These are phyloP conservation scores for Physcia stellaris DNA, from an alignment of 495 filamentous ascomycete species.

Conservation along the genomic window DNA sequence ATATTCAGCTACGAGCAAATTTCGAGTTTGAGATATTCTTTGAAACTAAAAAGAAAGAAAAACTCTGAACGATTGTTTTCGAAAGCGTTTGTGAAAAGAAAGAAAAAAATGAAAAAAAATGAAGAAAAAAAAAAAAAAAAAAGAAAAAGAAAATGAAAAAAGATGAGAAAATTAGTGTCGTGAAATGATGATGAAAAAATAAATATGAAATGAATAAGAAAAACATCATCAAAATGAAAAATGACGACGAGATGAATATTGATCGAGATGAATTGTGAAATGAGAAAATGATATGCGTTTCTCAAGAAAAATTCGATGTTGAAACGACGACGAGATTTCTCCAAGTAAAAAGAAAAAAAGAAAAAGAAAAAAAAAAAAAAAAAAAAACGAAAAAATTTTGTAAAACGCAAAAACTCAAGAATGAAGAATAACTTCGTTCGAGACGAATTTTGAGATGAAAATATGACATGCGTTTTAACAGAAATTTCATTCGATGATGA, in stretches of 20 bases:
- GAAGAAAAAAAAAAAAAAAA: constrained; percentile 11
- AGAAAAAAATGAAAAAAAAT: constrained; percentile 8
- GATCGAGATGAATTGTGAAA: constrained; percentile 4
- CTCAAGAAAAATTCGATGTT: background rate
- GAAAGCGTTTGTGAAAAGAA: background rate
- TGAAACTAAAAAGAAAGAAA: too few species aligned
- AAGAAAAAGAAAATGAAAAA: constrained; percentile 7
- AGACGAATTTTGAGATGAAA: too few species aligned
- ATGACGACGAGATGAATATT: constrained; percentile 4
- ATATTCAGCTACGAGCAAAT: too few species aligned
- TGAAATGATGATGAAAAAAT: background rate
- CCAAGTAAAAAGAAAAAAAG: too few species aligned
- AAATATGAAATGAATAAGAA: background rate
- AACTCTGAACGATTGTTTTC: background rate
- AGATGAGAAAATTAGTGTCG: constrained; percentile 5
- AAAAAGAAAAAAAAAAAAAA: too few species aligned
- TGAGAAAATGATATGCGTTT: background rate
- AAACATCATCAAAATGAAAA: background rate
- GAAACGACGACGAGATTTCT: constrained; percentile 1
- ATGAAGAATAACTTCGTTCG: too few species aligned
- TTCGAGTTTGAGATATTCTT: too few species aligned
- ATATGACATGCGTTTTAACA: too few species aligned
- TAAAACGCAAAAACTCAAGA: too few species aligned
- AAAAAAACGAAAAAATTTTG: too few species aligned
- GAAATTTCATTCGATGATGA: too few species aligned